Evolutionary conservation across 345 rosid species (phyloP).

Genomic region (Orychophragmus violaceus): DNA sequence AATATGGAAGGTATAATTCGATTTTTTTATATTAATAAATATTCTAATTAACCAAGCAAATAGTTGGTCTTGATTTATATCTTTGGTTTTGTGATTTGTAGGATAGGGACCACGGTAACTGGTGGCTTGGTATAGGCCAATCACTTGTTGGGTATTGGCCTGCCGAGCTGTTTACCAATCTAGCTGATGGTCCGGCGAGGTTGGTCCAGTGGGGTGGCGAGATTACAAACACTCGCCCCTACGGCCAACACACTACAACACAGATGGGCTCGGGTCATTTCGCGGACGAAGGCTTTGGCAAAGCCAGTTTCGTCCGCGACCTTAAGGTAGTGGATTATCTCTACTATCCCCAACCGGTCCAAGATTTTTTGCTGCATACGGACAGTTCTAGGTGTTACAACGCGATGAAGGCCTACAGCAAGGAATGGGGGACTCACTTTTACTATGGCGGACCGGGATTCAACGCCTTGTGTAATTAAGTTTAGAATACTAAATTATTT

Average conservation of each 20-base stretch:
- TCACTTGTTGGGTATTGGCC: conserved; percentile 85
- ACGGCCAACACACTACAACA: conserved; percentile 59
- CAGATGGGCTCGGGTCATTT: conserved; percentile 86
- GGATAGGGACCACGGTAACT: conserved; percentile 64
- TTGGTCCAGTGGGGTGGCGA: conserved; percentile 83
- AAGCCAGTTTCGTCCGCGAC: conserved; percentile 53
- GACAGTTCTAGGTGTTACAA: conserved; percentile 59
- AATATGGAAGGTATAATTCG: conserved; percentile 91
- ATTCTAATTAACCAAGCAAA: too few relatives aligned
- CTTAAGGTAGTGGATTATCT: conserved; percentile 50
- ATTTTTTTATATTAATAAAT: too few relatives aligned
- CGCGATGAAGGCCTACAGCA: conserved; percentile 45
- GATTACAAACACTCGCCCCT: conserved; percentile 52
- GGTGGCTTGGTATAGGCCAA: conserved; percentile 77
- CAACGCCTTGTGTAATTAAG: conserved; percentile 34
- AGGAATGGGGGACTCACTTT: conserved; percentile 70
- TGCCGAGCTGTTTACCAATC: conserved; percentile 61
- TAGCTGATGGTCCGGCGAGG: conserved; percentile 56
- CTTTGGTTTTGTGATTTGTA: neutral
- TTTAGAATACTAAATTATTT: too few relatives aligned
- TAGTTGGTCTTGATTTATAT: too few relatives aligned
- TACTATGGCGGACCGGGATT: conserved; percentile 72
- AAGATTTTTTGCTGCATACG: conserved; percentile 36
- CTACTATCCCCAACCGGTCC: conserved; percentile 43
- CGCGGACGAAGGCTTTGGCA: conserved; percentile 53